These are phyloP conservation scores for Evernia prunastri DNA, from an alignment of 495 filamentous ascomycete genomes.

Conservation along the genomic window DNA sequence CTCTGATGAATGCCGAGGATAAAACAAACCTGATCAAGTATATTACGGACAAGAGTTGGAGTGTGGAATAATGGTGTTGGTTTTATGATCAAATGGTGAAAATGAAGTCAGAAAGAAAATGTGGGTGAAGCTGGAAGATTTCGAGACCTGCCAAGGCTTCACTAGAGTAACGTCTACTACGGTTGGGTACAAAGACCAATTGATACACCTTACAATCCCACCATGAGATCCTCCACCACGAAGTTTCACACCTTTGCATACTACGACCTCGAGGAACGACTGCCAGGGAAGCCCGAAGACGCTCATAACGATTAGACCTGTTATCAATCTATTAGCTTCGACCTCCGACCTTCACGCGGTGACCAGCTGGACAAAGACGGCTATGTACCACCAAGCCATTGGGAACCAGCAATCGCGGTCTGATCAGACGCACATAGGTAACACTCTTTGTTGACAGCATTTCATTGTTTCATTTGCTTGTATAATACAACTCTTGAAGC, in stretches of 20 bases:
- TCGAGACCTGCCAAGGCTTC: background rate
- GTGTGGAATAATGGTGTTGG: too few species aligned
- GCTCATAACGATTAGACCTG: background rate
- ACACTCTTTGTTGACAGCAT: background rate
- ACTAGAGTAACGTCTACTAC: background rate
- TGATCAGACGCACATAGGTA: background rate
- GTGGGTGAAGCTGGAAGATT: background rate
- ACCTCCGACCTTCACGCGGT: too few species aligned
- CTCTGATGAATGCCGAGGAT: background rate
- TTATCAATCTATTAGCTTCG: background rate
- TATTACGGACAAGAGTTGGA: background rate
- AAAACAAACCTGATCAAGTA: background rate
- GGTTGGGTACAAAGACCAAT: background rate
- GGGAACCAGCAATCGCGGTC: too few species aligned
- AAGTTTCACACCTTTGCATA: background rate
- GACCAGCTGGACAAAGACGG: too few species aligned
- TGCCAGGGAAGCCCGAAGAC: background rate
- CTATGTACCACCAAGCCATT: background rate
- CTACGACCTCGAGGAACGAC: background rate
- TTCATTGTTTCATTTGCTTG: background rate
- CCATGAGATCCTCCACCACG: background rate
- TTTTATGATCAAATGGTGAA: too few species aligned
- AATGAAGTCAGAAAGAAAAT: background rate
- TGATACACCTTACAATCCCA: background rate
- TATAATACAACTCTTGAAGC: conserved; percentile 15